phyloP scores from a whole-genome alignment of 108 stramenopile genomes.

The Nitzschia putrida region DNA sequence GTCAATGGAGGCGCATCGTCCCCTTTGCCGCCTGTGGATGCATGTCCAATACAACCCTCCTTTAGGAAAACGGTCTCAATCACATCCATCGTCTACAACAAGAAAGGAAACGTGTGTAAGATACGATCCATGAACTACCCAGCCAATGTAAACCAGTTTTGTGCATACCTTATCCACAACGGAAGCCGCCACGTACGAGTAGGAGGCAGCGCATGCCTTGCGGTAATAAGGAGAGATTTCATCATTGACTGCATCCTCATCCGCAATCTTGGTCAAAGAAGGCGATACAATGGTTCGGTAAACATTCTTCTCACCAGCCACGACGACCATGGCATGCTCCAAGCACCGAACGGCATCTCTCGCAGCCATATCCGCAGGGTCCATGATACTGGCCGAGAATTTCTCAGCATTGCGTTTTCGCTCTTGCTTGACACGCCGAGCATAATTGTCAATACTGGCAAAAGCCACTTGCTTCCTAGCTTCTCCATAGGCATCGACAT shows the following conservation, averaged over 20 bases:
- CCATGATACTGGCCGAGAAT: constrained; percentile 27
- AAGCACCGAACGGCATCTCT: constrained; percentile 84
- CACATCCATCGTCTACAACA: constrained; percentile 60
- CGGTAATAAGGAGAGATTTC: constrained; percentile 59
- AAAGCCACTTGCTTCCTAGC: constrained; percentile 70
- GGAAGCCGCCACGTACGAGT: constrained; percentile 66
- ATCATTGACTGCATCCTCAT: constrained; percentile 56
- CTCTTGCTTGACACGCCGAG: constrained; percentile 62
- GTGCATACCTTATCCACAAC: constrained; percentile 63
- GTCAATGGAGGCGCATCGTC: constrained; percentile 37
- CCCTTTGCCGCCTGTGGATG: constrained; percentile 34
- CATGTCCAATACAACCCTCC: constrained; percentile 68
- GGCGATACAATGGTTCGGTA: constrained; percentile 77
- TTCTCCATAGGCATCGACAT: constrained; percentile 84
- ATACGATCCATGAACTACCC: no score
- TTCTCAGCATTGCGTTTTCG: constrained; percentile 65
- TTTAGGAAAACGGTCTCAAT: constrained; percentile 85
- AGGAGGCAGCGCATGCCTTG: constrained; percentile 64
- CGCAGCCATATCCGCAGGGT: constrained; percentile 72
- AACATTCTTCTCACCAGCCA: constrained; percentile 67
- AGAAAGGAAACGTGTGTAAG: neutral
- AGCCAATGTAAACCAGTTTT: no score
- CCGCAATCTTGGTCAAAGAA: constrained; percentile 39
- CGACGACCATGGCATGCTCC: constrained; percentile 86
- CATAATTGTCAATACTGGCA: constrained; percentile 67